phyloP scores from a whole-genome alignment of 2,329 filamentous ascomycete species.

The Macroventuria anomochaeta region DNA sequence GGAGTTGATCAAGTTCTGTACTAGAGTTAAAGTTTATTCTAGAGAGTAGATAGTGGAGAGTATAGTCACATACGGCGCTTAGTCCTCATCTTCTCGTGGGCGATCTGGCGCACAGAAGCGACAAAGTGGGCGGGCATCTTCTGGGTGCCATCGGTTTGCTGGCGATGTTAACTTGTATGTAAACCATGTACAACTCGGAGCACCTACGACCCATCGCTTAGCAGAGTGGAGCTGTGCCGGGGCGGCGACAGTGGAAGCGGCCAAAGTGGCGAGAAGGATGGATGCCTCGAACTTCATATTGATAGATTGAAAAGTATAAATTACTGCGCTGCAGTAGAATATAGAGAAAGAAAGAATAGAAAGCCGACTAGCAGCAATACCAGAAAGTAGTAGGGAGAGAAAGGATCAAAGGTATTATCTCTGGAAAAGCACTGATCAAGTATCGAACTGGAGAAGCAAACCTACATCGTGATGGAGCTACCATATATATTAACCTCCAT shows the following conservation, averaged over 20 bases:
- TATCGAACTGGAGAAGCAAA: slow-evolving; percentile 17
- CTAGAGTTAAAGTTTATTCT: too few species aligned
- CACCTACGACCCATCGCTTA: slow-evolving; percentile 37
- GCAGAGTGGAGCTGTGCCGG: slow-evolving; percentile 28
- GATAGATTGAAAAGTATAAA: slow-evolving; percentile 4
- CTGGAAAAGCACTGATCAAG: slow-evolving; percentile 4
- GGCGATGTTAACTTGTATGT: slow-evolving; percentile 2
- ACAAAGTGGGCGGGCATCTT: slow-evolving; percentile 37
- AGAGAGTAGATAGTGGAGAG: too few species aligned
- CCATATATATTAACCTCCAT: slow-evolving; percentile 18
- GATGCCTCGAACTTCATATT: slow-evolving; percentile 42
- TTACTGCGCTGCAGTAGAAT: slow-evolving; percentile 38
- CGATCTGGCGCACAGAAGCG: slow-evolving; percentile 28
- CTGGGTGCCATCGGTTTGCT: slow-evolving; percentile 24
- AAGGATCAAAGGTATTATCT: slow-evolving; percentile 11
- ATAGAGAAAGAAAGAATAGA: slow-evolving; percentile 16
- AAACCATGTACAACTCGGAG: not conserved
- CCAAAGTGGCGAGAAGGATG: slow-evolving; percentile 36
- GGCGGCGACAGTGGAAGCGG: slow-evolving; percentile 34
- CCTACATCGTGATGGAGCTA: not conserved
- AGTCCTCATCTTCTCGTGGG: slow-evolving; percentile 28
- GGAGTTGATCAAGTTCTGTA: slow-evolving; percentile 37
- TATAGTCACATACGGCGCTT: too few species aligned
- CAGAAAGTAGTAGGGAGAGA: slow-evolving; percentile 21
- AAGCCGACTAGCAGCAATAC: slow-evolving; percentile 39